Evolutionary conservation across 768 basidiomycete species (phyloP).

Genomic region (Suillus alpinus): DNA sequence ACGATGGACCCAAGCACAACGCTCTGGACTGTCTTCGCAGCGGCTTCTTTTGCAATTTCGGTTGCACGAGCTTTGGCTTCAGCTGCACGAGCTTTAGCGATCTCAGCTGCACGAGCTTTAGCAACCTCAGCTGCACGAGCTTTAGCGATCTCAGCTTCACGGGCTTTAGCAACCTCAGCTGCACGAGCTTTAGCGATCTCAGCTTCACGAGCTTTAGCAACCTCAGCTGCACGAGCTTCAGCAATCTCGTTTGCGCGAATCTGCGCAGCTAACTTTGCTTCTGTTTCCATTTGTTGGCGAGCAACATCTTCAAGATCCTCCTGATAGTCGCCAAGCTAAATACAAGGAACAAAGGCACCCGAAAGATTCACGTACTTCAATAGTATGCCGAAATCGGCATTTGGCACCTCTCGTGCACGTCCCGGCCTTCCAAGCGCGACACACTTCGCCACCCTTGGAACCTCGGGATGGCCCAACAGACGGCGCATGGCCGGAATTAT

Average conservation of each 20-base stretch:
- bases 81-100: not conserved
- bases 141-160: not conserved
- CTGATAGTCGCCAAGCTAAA: not conserved
- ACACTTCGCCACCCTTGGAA: conserved; percentile 20
- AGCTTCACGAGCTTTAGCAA: not conserved
- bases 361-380: conserved; percentile 23
- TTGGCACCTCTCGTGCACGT: conserved; percentile 34
- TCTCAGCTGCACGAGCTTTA: not conserved
- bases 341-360: not conserved
- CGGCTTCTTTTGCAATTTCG: conserved; percentile 33
- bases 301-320: not conserved
- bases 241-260: not conserved
- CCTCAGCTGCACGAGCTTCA: not conserved
- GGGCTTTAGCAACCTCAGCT: not conserved
- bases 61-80: conserved; percentile 9
- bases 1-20: conserved; percentile 48
- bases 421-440: conserved; percentile 36
- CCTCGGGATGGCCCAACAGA: conserved; percentile 10
- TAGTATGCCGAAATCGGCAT: conserved; percentile 34
- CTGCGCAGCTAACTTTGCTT: not conserved
- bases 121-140: not conserved
- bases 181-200: not conserved
- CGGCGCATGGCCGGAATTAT: conserved; percentile 1
- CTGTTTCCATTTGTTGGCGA: not conserved
- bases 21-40: conserved; percentile 38